Conservation (phyloP, 331 rosid species). For the Spiraea crenata region DNA sequence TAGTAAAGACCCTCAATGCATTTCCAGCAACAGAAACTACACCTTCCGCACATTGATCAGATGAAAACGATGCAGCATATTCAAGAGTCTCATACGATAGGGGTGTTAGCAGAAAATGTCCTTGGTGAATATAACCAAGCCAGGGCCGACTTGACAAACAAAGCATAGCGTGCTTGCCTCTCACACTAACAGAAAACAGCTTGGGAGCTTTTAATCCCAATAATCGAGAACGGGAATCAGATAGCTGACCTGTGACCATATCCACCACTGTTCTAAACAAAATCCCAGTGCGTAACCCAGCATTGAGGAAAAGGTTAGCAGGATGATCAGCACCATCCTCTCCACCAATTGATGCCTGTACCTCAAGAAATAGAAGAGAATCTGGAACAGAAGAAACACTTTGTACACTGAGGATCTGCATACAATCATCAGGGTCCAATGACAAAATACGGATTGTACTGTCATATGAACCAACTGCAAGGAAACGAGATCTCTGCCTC, state of each 20-base stretch:
- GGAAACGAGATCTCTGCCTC: constrained; percentile 86
- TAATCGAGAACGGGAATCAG: constrained; percentile 91
- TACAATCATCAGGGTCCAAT: constrained; percentile 89
- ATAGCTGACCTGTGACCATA: constrained; percentile 98
- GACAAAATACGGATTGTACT: constrained; percentile 82
- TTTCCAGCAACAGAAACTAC: constrained; percentile 91
- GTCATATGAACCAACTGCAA: constrained; percentile 95
- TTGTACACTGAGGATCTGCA: constrained; percentile 89
- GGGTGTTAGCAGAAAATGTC: constrained; percentile 91
- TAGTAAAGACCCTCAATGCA: constrained; percentile 82
- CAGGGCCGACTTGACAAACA: constrained; percentile 97
- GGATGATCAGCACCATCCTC: constrained; percentile 99
- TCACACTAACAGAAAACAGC: constrained; percentile 64
- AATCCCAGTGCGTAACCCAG: constrained; percentile 89
- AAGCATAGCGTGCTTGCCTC: constrained; percentile 93
- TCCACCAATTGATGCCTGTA: constrained; percentile 87
- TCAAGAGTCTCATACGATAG: constrained; percentile 92
- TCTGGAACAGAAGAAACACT: constrained; percentile 94
- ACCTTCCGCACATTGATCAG: constrained; percentile 97
- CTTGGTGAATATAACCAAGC: constrained; percentile 98
- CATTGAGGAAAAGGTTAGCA: constrained; percentile 91
- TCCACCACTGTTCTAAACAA: constrained; percentile 94
- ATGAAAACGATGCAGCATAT: constrained; percentile 89
- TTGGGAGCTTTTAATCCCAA: constrained; percentile 92
- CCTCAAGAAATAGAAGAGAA: constrained; percentile 94